Percentiles rank a stretch among this genome's conserved stretches.
Conservation (phyloP, 2,329 filamentous ascomycete species). For the Alternaria conjuncta region DNA sequence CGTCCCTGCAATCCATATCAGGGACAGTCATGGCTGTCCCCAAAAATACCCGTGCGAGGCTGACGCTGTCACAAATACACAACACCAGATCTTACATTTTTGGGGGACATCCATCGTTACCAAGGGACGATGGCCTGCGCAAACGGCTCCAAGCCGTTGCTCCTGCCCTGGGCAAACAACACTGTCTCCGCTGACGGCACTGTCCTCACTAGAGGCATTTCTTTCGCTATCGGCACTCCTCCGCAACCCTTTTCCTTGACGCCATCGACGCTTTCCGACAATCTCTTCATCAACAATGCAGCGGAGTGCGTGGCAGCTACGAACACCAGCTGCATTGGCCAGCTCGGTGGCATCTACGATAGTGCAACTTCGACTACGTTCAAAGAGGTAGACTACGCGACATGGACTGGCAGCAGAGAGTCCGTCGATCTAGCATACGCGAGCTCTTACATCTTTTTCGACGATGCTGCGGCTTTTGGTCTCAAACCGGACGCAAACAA, state of each 20-base stretch:
- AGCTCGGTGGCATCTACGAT: slow-evolving; percentile 22
- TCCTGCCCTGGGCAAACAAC: slow-evolving; percentile 26
- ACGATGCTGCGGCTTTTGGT: slow-evolving; percentile 21
- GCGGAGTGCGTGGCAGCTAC: slow-evolving; percentile 20
- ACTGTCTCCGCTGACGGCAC: slow-evolving; percentile 18
- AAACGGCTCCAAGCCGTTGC: slow-evolving; percentile 23
- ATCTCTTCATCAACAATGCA: slow-evolving; percentile 22
- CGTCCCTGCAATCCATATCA: slow-evolving; percentile 11
- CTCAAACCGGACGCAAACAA: slow-evolving; percentile 20
- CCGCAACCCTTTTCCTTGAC: slow-evolving; percentile 24
- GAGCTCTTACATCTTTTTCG: slow-evolving; percentile 22
- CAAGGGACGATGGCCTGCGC: slow-evolving; percentile 17
- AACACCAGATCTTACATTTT: not conserved
- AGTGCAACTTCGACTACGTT: slow-evolving; percentile 23
- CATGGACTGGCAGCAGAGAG: slow-evolving; percentile 24
- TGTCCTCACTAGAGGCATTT: slow-evolving; percentile 22
- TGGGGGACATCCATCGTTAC: not conserved
- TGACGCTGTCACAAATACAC: not conserved
- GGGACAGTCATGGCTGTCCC: slow-evolving; percentile 1
- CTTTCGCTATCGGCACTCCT: slow-evolving; percentile 22
- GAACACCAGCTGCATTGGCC: slow-evolving; percentile 24
- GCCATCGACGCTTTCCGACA: slow-evolving; percentile 21
- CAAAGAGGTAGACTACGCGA: slow-evolving; percentile 14
- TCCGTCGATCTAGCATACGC: slow-evolving; percentile 13
- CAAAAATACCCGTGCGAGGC: not conserved